Evolutionary conservation across 1,139 yeast genomes (phyloP), one percentile per base, ranked within the genome.

Genomic region (Tardiomyces depauwii): DNA sequence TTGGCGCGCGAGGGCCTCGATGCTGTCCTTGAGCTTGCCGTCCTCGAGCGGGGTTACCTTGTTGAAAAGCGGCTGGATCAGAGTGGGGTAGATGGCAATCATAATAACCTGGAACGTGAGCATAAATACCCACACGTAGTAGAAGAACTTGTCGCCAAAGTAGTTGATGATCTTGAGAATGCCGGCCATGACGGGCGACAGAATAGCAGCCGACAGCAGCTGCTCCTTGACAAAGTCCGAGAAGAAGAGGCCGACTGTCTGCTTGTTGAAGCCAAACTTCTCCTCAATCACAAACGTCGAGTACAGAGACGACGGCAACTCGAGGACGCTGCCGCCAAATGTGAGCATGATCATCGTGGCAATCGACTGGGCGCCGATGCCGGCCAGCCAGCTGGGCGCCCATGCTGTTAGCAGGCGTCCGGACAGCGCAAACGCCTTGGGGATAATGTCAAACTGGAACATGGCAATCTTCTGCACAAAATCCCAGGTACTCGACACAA

Each of bases 11-110:
- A 91, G 75, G 23, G 75, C 70, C 64, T 88, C 95, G 63, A 91
- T 88, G 10, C 85, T 80, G 12, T 75, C 68, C 63, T 86, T 85
- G 68, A 91, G 76, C 61, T 87, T 88, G 32, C 97, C 97, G 42
- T 86, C 91, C 58, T 84, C 88, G 56, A 91, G 75, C 23, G 96
- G 96, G 40, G 88, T 81, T 53, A 87, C 78, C 60, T 84, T 88
- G 72, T 91, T 88, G 72, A 91, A 91, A 55, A 88, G 68, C 5
- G 98, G 98, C 71, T 84, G 88, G 56, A 91, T 88, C 55, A 86
- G 72, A 27, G 84, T 78, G 21, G 97, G 98, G 58, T 68, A 75
- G 47, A 86, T 73, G 40, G 79, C 64, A 73, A 85, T 81, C 47
- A 82, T 74, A 49, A 83, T 65, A 51, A 89, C 71, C 63, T 83